phyloP scores from a whole-genome alignment of 768 basidiomycete genomes.

The Phylloporus rhodoxanthus region DNA sequence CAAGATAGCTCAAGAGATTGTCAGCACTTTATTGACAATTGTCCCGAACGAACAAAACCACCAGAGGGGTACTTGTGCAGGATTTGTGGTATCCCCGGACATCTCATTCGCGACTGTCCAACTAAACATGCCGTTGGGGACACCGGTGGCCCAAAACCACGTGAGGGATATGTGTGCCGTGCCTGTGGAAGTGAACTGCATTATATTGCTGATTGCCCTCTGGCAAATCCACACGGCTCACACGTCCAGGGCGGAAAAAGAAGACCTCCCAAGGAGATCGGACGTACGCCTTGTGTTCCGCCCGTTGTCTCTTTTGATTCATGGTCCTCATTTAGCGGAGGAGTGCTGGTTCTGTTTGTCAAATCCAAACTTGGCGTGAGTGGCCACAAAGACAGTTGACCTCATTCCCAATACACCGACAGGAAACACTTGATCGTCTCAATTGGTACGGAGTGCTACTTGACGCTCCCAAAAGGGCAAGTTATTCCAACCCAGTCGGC shows the following conservation, averaged over 20 bases:
- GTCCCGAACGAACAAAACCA: conserved; percentile 69
- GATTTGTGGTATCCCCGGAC: conserved; percentile 79
- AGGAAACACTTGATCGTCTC: conserved; percentile 95
- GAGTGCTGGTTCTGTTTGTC: conserved; percentile 99
- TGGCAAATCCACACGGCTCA: conserved; percentile 48
- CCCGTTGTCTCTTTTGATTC: neutral
- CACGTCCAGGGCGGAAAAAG: conserved; percentile 32
- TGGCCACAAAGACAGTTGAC: conserved; percentile 9
- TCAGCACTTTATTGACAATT: conserved; percentile 73
- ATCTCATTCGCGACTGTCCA: conserved; percentile 87
- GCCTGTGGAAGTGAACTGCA: conserved; percentile 87
- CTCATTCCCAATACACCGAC: conserved; percentile 4
- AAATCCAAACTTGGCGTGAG: conserved; percentile 84
- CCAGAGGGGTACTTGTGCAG: conserved; percentile 85
- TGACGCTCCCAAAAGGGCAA: conserved; percentile 95
- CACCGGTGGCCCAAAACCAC: conserved; percentile 78
- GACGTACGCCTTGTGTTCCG: conserved; percentile 49
- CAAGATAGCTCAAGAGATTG: conserved; percentile 1
- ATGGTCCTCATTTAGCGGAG: conserved; percentile 48
- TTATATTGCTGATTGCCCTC: conserved; percentile 81
- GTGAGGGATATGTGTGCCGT: conserved; percentile 81
- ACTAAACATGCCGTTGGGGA: conserved; percentile 71
- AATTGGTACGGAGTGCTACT: conserved; percentile 89
- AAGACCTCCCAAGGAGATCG: conserved; percentile 70
- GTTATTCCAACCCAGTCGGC: conserved; percentile 74